Evolutionary conservation across 2,329 filamentous ascomycete genomes (phyloP).

Genomic region (Incumbomyces lentus): DNA sequence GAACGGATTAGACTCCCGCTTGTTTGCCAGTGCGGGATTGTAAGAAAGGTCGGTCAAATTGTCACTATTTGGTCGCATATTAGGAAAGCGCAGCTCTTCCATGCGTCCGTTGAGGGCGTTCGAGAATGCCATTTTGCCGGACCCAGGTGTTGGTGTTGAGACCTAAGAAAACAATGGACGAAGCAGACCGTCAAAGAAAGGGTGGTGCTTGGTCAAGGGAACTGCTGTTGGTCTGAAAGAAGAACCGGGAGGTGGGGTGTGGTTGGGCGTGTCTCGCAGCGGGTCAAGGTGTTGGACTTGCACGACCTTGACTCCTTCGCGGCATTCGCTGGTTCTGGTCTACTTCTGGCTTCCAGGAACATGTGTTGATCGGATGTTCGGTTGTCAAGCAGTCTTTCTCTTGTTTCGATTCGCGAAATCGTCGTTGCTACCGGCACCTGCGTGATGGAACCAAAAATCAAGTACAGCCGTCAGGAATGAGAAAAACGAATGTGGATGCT

Average conservation of each 20-base stretch:
- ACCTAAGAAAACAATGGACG: too few species aligned
- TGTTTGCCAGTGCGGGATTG: slow-evolving; percentile 63
- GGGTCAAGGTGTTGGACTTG: too few species aligned
- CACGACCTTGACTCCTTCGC: too few species aligned
- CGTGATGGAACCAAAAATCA: background rate
- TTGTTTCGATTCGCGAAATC: background rate
- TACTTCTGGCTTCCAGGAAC: too few species aligned
- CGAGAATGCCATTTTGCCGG: slow-evolving; percentile 51
- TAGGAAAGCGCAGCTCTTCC: slow-evolving; percentile 70
- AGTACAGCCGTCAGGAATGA: slow-evolving; percentile 2
- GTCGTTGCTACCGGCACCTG: background rate
- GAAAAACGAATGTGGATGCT: slow-evolving; percentile 3
- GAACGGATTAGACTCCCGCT: slow-evolving; percentile 55
- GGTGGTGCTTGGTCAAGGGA: too few species aligned
- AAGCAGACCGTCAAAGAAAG: too few species aligned
- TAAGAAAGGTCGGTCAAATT: slow-evolving; percentile 57
- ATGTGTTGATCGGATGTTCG: too few species aligned
- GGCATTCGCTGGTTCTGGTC: too few species aligned
- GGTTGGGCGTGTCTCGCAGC: too few species aligned
- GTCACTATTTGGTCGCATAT: slow-evolving; percentile 53
- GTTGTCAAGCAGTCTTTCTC: background rate
- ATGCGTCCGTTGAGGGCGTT: slow-evolving; percentile 54
- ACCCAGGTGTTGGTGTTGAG: too few species aligned
- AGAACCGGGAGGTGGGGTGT: too few species aligned
- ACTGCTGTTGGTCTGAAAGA: too few species aligned